These are phyloP conservation scores for Drosera capensis DNA, from an alignment of 148 eudicot genomes.

Conservation along the genomic window DNA sequence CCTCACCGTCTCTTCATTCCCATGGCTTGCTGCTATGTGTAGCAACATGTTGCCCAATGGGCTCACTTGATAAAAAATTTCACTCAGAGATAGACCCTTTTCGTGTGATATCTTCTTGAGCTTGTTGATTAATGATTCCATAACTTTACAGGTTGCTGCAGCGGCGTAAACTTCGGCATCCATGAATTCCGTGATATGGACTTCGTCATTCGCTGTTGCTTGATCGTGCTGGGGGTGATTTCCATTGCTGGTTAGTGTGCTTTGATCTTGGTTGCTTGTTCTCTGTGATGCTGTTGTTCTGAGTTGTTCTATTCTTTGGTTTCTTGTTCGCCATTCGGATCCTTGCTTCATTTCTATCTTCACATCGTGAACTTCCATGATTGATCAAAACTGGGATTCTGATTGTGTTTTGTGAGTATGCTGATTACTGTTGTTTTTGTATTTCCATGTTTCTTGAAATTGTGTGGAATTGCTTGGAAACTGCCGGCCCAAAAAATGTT, in stretches of 20 bases:
- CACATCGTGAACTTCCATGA: neutral
- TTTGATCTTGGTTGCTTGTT: neutral
- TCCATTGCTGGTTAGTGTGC: neutral
- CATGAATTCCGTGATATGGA: too few relatives aligned
- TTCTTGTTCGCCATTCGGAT: neutral
- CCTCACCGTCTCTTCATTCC: slow-evolving; percentile 10
- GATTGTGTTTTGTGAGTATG: too few relatives aligned
- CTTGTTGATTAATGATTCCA: neutral
- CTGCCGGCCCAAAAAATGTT: too few relatives aligned
- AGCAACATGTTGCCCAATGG: slow-evolving; percentile 16
- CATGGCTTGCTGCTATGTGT: slow-evolving; percentile 12
- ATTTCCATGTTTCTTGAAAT: neutral
- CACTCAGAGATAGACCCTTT: neutral
- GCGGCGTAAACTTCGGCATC: neutral
- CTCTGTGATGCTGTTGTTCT: neutral
- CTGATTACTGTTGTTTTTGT: neutral
- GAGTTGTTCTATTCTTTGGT: neutral
- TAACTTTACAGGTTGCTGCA: neutral
- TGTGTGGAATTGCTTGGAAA: too few relatives aligned
- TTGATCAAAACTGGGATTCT: too few relatives aligned
- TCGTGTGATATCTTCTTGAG: neutral
- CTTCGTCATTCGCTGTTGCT: too few relatives aligned
- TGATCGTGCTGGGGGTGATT: too few relatives aligned
- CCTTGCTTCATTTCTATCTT: neutral
- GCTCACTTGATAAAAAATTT: neutral